Evolutionary conservation across 2,329 filamentous ascomycete genomes (phyloP), one percentile per base, ranked within the genome.

Genomic region (Fusarium abutilonis): DNA sequence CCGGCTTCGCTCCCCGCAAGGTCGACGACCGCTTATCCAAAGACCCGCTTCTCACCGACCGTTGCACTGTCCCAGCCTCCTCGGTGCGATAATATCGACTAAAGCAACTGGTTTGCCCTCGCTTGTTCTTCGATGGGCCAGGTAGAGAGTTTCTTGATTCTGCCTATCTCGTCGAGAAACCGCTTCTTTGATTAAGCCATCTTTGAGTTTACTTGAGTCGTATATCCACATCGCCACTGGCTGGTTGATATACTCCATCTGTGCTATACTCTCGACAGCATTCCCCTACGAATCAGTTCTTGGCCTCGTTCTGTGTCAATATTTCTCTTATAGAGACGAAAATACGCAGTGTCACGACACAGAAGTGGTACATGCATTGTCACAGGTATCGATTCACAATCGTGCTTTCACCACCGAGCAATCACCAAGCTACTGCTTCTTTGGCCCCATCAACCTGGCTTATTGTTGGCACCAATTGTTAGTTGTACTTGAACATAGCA

Each of bases 41-140:
- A 62, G 68, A 69, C 68, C 67, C 68, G 66, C 68, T 67, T 60
- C 55, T 66, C 63, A 66, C 63, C 63, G 63, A 66, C 63, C 63
- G 63, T 63, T 66, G 52, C 56, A 59, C 49, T 52, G 59, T 66
- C 66, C 68, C 68, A 69, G 46, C 66, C 68, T 66, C 61, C 68
- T 60, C 39, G 38, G 48, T 42, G 56, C 58, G 52, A 66, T 56
- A 56, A 56, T 58, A 59, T 56, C 61, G 52, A 61, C 57, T 45
- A 55, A 46, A 50, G 55, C 55, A 63, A 50, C 36, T 53, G 44
- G 19, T 58, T 58, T 58, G 40, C 52, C 48, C 45, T 58, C 53
- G 38, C 43, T 61, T 52, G 41, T 23, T 57, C 51, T 62, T 56
- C 60, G 32, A 60, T 45, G 47, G 42, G 55, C 41, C 61, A 66